These are phyloP conservation scores for Cardiospermum halicacabum DNA, from an alignment of 345 rosid genomes.

Conservation along the genomic window DNA sequence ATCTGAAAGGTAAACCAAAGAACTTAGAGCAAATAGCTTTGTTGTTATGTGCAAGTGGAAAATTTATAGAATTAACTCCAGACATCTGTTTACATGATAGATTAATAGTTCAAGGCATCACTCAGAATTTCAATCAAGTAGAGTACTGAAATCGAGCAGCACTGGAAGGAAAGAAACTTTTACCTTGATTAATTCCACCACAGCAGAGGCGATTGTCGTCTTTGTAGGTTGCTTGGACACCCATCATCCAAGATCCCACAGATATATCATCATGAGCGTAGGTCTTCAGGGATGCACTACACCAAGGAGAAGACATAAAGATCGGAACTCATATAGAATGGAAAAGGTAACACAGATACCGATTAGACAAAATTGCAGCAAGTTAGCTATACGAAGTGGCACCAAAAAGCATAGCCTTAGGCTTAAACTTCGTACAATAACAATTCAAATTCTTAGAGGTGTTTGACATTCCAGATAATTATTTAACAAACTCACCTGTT, in stretches of 20 bases:
- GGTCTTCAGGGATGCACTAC: constrained; percentile 90
- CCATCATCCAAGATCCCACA: constrained; percentile 97
- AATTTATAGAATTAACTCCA: background rate
- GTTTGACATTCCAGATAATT: background rate
- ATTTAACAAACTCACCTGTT: constrained; percentile 64
- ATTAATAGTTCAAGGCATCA: background rate
- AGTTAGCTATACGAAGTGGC: constrained; percentile 5
- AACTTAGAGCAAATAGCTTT: background rate
- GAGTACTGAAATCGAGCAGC: background rate
- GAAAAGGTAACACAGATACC: background rate
- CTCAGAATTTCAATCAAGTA: background rate
- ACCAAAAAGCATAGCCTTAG: background rate
- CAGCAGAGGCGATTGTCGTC: constrained; percentile 93
- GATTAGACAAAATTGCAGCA: background rate
- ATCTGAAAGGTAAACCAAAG: constrained; percentile 33
- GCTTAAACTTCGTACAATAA: background rate
- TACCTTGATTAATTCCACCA: constrained; percentile 84
- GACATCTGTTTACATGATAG: background rate
- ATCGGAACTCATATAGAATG: background rate
- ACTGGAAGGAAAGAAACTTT: constrained; percentile 5
- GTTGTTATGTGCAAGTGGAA: background rate
- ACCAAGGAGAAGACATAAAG: background rate
- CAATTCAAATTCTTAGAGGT: background rate
- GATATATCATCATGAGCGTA: constrained; percentile 83
- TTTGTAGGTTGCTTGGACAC: constrained; percentile 76